Base-by-base conservation (phyloP, 306 rosid genomes). In the Dryas alaskensis region DNA sequence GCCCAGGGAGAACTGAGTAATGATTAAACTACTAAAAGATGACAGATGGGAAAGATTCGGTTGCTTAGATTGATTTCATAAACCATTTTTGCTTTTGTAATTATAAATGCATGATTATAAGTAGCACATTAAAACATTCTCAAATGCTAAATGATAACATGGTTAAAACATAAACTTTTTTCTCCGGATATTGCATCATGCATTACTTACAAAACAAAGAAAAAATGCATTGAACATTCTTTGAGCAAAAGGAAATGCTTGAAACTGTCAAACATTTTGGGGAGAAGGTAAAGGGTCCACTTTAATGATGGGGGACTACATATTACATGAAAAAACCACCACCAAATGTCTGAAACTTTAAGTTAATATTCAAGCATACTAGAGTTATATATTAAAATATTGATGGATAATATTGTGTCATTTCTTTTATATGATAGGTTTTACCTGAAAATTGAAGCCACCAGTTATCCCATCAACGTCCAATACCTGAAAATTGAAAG, bases 371-470 rank as follows among this genome's bases (percentile, higher is more conserved):
- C 27, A 27, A 13, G 17, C 13, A 14, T 49, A 49, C 44, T 48
- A 48, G 9, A 49, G 59, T 67, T 13, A 25, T 27, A 8, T 8
- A 13, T 17, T 11, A 25, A 27, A 57, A 50, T 3, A 4, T 17
- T 39, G 16, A 39, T 27, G 57, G 61, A 7, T 4, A 10, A 9
- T 17, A 37, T 19, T 69, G 9, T 8, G 37, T 54, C 74, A 42
- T 14, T 42, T 59, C 19, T 22, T 60, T 22, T 25, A 60, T 16
- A 67, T 13, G 14, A 39, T 16, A 60, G 22, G 8, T 44, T 58
- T 76, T 80, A 91, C 98, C 98, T 93, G 98, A 78, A 93, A 93
- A 84, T 91, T 93, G 90, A 87, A 93, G 81, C 98, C 98, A 63
- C 98, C 96, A 9, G 97, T 93, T 65, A 93, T 79, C 16, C 97